Percentiles rank a stretch among this genome's conserved stretches.
These are phyloP conservation scores for Solanum dulcamara DNA, from an alignment of 257 asterid genomes.

Conservation along the genomic window DNA sequence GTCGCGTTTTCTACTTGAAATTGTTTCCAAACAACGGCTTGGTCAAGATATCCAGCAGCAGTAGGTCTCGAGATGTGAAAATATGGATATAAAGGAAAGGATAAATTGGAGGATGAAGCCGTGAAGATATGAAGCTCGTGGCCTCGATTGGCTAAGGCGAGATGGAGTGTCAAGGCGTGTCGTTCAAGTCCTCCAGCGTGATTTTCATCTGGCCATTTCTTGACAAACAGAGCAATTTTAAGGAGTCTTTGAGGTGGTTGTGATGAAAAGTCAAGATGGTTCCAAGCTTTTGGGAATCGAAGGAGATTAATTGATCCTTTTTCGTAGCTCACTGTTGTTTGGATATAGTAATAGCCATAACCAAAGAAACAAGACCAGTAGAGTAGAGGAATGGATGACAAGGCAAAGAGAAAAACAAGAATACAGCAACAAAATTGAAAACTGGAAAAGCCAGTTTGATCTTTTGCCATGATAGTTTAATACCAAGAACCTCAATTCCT, in stretches of 20 bases:
- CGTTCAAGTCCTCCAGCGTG: conserved; percentile 69
- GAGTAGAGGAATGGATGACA: conserved; percentile 31
- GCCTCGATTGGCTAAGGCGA: conserved; percentile 36
- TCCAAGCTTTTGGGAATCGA: conserved; percentile 41
- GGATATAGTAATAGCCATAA: conserved; percentile 4
- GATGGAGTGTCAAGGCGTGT: conserved; percentile 27
- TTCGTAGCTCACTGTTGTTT: background rate
- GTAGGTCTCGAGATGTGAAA: conserved; percentile 59
- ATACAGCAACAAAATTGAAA: background rate
- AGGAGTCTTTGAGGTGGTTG: conserved; percentile 27
- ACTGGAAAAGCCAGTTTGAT: background rate
- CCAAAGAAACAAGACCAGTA: conserved; percentile 16
- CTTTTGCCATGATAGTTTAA: conserved; percentile 22
- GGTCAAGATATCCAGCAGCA: conserved; percentile 56
- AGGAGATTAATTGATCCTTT: conserved; percentile 25
- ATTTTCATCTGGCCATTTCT: conserved; percentile 54
- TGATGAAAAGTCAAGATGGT: conserved; percentile 31
- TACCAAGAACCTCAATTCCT: background rate
- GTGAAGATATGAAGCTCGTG: conserved; percentile 68
- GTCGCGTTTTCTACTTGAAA: conserved; percentile 34
- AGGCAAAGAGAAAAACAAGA: conserved; percentile 24
- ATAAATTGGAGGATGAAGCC: conserved; percentile 17
- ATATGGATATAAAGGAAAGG: conserved; percentile 5
- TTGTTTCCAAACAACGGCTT: conserved; percentile 48
- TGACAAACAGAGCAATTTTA: conserved; percentile 58